Base-by-base conservation (phyloP, 2,329 filamentous ascomycete species). In the Dendryphion nanum region DNA sequence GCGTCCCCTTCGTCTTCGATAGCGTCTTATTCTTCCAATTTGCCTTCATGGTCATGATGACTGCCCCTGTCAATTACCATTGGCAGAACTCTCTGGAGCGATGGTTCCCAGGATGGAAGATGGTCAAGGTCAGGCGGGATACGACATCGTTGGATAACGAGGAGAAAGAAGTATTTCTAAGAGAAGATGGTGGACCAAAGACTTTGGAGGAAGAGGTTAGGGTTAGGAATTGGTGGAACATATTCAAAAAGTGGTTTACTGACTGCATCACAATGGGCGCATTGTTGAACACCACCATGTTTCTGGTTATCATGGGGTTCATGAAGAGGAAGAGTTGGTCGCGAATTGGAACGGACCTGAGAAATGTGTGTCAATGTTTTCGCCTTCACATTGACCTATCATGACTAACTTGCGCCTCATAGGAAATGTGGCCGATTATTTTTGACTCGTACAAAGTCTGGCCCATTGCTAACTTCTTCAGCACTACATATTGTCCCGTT, bases 11-110 rank as follows among this genome's bases (percentile, higher is more conserved):
- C 45, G 57, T 60, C 41, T 65, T 67, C 47, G 58, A 66, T 43
- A 47, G 50, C 33, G 50, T 57, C 37, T 59, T 66, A 38, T 67
- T 67, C 51, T 48, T 57, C 38, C 63, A 64, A 40, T 64, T 67
- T 41, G 53, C 59, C 30, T 49, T 88, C 41, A 93, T 85, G 69
- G 78, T 82, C 39, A 58, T 85, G 23, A 59, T 95, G 40, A 83
- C 77, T 57, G 84, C 84, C 18, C 89, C 89, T 1, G 83, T 86
- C 29, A 95, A 96, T 67, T 88, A 87, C 59, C 65, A 86, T 53
- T 95, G 89, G 89, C 89, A 95, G 73, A 77, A 82, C 26, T 86
- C 78, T 63, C 76, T 95, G 24, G 89, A 95, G 63, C 69, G 75
- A 6, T 70, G 75, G 4, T 94, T 89, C 56, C 89, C 89, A 0